Base-by-base conservation (phyloP, 306 rosid species). In the Casuarina equisetifolia region DNA sequence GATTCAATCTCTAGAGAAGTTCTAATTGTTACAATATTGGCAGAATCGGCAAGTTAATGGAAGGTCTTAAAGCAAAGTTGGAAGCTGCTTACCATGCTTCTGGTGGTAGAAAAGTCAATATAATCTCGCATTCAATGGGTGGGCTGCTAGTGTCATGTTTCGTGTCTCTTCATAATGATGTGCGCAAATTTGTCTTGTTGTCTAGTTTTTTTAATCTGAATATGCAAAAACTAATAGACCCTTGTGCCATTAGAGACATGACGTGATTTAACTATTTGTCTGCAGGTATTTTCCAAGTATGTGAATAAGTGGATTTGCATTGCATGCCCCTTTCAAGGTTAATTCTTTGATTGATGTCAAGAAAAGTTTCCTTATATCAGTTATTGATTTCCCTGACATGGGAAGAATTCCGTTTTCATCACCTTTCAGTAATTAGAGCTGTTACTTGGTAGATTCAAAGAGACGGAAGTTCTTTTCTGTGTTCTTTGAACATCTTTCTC, bases 271-370 rank as follows among this genome's bases (percentile, higher is more conserved):
- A 51, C 78, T 74, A 63, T 84, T 82, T 70, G 43, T 83, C 54
- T 85, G 82, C 97, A 94, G 98, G 85, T 77, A 39, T 92, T 92
- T 83, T 71, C 90, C 35, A 95, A 91, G 84, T 92, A 91, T 81
- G 97, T 95, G 83, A 85, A 86, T 63, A 92, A 88, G 85, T 95
- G 98, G 98, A 92, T 92, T 76, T 73, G 85, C 88, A 82, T 95
- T 68, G 97, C 97, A 46, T 92, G 97, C 86, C 98, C 98, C 77
- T 95, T 95, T 75, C 97, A 92, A 89, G 97, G 98, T 93, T 76
- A 77, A 44, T 49, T 62, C 11, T 13, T 42, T 40, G 52, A 38
- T 46, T 49, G 13, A 54, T 55, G 9, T 36, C 42, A 57, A 49
- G 11, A 11, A 1, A 38, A 36, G 9, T 36, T 62, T 3, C 69